Evolutionary conservation across 768 basidiomycete genomes (phyloP).

Genomic region (Cystofilobasidium capitatum): DNA sequence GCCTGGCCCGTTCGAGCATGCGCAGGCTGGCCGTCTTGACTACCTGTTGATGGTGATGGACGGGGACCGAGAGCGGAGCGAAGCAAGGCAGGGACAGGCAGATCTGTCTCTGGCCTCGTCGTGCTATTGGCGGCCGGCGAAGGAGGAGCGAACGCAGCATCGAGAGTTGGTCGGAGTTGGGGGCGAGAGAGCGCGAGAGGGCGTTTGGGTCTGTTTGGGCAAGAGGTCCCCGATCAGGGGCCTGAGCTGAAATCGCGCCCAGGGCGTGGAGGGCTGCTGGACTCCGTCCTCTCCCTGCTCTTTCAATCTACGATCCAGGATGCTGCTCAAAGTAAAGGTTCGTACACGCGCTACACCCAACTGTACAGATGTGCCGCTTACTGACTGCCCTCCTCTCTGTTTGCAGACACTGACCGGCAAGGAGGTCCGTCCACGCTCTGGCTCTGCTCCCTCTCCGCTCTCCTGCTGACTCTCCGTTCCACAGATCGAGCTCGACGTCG

Average conservation of each 20-base stretch:
- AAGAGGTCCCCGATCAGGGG: too few species aligned
- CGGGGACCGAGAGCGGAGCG: not conserved
- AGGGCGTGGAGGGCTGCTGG: too few species aligned
- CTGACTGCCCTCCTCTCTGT: not conserved
- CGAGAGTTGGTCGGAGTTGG: too few species aligned
- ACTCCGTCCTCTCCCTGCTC: too few species aligned
- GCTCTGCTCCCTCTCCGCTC: not conserved
- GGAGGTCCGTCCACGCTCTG: not conserved
- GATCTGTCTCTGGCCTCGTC: too few species aligned
- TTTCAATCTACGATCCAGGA: not conserved
- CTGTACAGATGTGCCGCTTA: not conserved
- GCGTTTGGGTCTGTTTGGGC: too few species aligned
- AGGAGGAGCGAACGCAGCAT: too few species aligned
- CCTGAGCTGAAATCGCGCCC: too few species aligned
- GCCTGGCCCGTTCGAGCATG: not conserved
- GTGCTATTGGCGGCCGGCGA: too few species aligned
- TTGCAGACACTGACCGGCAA: constrained; percentile 2
- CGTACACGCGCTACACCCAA: not conserved
- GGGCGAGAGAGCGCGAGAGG: too few species aligned
- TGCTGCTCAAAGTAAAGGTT: constrained; percentile 8
- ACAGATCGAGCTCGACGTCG: constrained; percentile 27
- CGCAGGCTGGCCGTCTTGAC: not conserved
- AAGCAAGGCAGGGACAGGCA: too few species aligned
- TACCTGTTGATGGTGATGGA: not conserved
- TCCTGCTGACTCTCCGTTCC: not conserved